Evolutionary conservation across 2,329 filamentous ascomycete species (phyloP).

Genomic region (Emergomyces africanus): DNA sequence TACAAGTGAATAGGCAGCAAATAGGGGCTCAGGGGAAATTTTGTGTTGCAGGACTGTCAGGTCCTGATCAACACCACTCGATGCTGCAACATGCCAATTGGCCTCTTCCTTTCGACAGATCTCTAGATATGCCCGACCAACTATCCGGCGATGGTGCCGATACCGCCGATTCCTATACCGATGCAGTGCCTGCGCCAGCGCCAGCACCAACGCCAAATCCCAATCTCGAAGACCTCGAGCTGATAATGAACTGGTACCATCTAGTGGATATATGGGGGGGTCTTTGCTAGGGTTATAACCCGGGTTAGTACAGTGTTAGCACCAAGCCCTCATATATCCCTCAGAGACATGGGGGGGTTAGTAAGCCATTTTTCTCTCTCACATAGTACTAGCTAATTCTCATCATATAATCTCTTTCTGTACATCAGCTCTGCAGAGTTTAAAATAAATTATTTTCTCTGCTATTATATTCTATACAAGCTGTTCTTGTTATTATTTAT

Average conservation of each 20-base stretch:
- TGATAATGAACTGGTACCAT: constrained; percentile 26
- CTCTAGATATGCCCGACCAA: neutral
- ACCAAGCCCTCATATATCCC: too few species aligned
- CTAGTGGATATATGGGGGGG: too few species aligned
- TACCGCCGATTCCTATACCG: neutral
- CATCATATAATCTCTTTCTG: too few species aligned
- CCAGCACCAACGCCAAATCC: neutral
- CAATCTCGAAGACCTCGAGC: constrained; percentile 20
- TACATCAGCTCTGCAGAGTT: too few species aligned
- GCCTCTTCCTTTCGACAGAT: neutral
- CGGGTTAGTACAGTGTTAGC: too few species aligned
- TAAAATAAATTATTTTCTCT: too few species aligned
- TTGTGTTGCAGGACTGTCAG: neutral
- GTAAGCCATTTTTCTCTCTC: too few species aligned
- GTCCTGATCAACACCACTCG: neutral
- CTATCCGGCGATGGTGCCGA: neutral
- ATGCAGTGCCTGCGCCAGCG: neutral
- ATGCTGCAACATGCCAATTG: neutral
- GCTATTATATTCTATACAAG: too few species aligned
- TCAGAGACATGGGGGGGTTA: too few species aligned
- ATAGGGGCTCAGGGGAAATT: neutral
- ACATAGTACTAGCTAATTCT: too few species aligned
- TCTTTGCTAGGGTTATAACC: too few species aligned
- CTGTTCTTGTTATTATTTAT: too few species aligned
- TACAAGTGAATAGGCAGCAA: neutral